Percentiles rank a stretch among this genome's conserved stretches.
phyloP scores from a whole-genome alignment of 257 asterid species.

The Paraleonurus japonicus region DNA sequence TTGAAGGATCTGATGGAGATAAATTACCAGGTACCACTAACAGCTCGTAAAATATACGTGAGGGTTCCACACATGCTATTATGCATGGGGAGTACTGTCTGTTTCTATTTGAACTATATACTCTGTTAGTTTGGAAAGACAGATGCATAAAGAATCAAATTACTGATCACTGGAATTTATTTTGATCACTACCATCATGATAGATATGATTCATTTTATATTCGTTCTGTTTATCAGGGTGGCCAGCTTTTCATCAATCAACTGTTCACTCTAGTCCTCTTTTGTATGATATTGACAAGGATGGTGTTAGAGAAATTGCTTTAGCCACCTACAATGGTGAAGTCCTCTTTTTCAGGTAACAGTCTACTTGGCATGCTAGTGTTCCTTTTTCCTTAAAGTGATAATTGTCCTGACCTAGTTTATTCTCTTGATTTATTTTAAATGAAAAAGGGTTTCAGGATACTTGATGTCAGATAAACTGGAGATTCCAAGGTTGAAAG shows the following conservation, averaged over 20 bases:
- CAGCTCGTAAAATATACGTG: slow-evolving; percentile 1
- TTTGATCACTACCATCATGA: not conserved
- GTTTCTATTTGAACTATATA: not conserved
- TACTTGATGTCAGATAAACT: slow-evolving; percentile 90
- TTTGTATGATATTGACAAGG: slow-evolving; percentile 93
- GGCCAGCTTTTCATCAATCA: slow-evolving; percentile 99
- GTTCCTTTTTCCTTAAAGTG: not conserved
- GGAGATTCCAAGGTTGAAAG: slow-evolving; percentile 84
- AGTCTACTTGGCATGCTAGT: slow-evolving; percentile 1
- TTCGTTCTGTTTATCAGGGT: slow-evolving; percentile 52
- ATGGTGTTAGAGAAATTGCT: slow-evolving; percentile 94
- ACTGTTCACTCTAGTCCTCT: slow-evolving; percentile 97
- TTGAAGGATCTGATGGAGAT: slow-evolving; percentile 99
- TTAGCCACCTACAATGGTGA: slow-evolving; percentile 96
- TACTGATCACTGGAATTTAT: not conserved
- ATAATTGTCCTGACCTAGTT: slow-evolving; percentile 13
- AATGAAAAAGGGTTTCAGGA: slow-evolving; percentile 81
- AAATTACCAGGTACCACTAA: slow-evolving; percentile 76
- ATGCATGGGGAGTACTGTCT: slow-evolving; percentile 1
- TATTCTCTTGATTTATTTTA: slow-evolving; percentile 19
- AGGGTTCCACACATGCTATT: not conserved
- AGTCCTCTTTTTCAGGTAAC: slow-evolving; percentile 95
- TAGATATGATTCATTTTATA: slow-evolving; percentile 22
- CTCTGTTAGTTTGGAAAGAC: not conserved
- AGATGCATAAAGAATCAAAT: slow-evolving; percentile 3